Base-by-base conservation (phyloP, 2,329 filamentous ascomycete genomes). In the Penicillium palitans region DNA sequence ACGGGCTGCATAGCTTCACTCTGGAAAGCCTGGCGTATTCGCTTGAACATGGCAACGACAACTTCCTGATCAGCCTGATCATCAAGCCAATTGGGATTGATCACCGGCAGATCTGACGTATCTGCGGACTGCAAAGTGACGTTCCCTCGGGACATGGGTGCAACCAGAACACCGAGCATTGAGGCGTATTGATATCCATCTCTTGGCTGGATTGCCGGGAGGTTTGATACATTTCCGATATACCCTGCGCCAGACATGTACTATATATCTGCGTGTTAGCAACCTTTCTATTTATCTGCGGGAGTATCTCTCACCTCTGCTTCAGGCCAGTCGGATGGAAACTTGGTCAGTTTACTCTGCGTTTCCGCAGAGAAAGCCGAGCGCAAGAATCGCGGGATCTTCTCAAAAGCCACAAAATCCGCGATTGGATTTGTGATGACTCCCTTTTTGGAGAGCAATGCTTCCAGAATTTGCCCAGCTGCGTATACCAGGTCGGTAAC, bases 61-160 rank as follows among this genome's bases (percentile, higher is more conserved):
- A 82, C 69, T 24, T 81, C 76, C 13, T 73, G 61, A 39, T 84
- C 81, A 0, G 72, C 66, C 9, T 70, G 65, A 15, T 75, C 68
- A 3, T 68, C 67, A 4, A 83, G 69, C 73, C 76, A 83, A 62
- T 79, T 78, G 2, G 80, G 79, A 61, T 81, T 73, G 56, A 83
- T 76, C 8, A 77, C 61, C 0, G 81, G 81, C 0, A 66, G 61
- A n/a, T 76, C 72, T 0, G 61, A 57, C 0, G 62, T 68, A 42
- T 68, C 61, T 10, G 53, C 52, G 0, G 66, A 70, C 3, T 50
- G 50, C 19, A 82, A 69, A 0, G 74, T 79, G 2, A 83, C 68
- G 39, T 74, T 81, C 2, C 80, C 80, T 0, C 78, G 74, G 0
- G 79, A 81, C 0, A 74, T 58, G 0, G 79, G 75, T 0, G 78